Evolutionary conservation across 345 rosid genomes (phyloP).

Genomic region (Bruguiera parviflora): DNA sequence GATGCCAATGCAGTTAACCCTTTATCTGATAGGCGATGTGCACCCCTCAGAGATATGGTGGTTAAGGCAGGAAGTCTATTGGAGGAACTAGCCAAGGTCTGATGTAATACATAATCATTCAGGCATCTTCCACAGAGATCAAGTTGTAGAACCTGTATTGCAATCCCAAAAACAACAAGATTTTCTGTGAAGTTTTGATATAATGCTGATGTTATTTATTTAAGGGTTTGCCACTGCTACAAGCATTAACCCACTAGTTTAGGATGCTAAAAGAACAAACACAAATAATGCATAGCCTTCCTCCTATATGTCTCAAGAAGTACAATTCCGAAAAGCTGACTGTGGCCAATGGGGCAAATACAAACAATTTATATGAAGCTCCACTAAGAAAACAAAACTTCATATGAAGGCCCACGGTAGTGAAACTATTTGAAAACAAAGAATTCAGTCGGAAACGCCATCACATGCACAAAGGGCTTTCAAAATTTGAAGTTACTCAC

Average conservation of each 20-base stretch:
- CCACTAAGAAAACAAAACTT: too few relatives aligned
- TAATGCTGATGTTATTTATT: too few relatives aligned
- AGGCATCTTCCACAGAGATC: slow-evolving; percentile 40
- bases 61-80: slow-evolving; percentile 33
- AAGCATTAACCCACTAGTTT: neutral
- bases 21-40: slow-evolving; percentile 38
- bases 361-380: too few relatives aligned
- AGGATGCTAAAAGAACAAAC: neutral
- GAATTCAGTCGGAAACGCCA: too few relatives aligned
- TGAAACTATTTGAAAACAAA: too few relatives aligned
- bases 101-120: slow-evolving; percentile 27
- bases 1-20: slow-evolving; percentile 24
- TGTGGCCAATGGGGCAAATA: too few relatives aligned
- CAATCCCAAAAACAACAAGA: slow-evolving; percentile 10
- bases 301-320: neutral
- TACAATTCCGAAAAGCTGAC: neutral
- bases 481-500: slow-evolving; percentile 21
- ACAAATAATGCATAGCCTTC: neutral
- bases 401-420: too few relatives aligned
- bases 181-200: neutral
- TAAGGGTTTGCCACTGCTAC: neutral
- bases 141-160: slow-evolving; percentile 44
- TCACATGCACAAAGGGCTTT: neutral
- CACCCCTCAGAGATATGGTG: slow-evolving; percentile 44
- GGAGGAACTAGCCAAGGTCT: slow-evolving; percentile 22